Conservation (phyloP, 495 filamentous ascomycete genomes). For the Xylona heveae region DNA sequence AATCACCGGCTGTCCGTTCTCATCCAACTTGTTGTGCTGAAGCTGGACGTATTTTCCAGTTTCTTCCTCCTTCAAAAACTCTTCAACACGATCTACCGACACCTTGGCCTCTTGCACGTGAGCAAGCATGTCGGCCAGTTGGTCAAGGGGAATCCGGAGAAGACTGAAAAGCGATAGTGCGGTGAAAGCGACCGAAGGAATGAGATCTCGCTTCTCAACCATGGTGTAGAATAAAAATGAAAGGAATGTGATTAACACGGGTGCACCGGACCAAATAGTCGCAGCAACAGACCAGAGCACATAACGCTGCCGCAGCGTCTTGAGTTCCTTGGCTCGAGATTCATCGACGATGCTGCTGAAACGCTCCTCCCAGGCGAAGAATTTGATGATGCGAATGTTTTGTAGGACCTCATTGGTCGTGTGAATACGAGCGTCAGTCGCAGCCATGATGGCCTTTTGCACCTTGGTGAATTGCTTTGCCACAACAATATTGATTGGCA, state of each 20-base stretch:
- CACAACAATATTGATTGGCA: slow-evolving; percentile 76
- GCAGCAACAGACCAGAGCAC: slow-evolving; percentile 81
- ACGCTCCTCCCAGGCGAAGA: slow-evolving; percentile 94
- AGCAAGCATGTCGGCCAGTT: slow-evolving; percentile 96
- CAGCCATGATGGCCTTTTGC: slow-evolving; percentile 79
- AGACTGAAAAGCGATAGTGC: slow-evolving; percentile 89
- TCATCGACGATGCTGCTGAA: slow-evolving; percentile 76
- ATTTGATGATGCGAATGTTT: slow-evolving; percentile 98
- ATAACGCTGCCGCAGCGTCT: slow-evolving; percentile 58
- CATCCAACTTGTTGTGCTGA: slow-evolving; percentile 33
- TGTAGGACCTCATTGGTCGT: slow-evolving; percentile 92
- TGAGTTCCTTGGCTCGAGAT: slow-evolving; percentile 61
- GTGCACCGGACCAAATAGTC: slow-evolving; percentile 90
- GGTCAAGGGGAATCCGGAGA: slow-evolving; percentile 85
- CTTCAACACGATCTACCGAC: slow-evolving; percentile 87
- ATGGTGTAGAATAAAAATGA: slow-evolving; percentile 87
- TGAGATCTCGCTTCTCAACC: slow-evolving; percentile 71
- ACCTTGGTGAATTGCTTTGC: slow-evolving; percentile 63
- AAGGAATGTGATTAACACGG: slow-evolving; percentile 86
- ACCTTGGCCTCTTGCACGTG: slow-evolving; percentile 97
- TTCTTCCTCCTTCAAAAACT: slow-evolving; percentile 86
- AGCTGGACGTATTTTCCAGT: slow-evolving; percentile 93
- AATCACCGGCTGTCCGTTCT: slow-evolving; percentile 40
- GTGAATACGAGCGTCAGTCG: slow-evolving; percentile 91
- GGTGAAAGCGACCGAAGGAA: slow-evolving; percentile 90